Evolutionary conservation across 1,284 basidiomycete genomes (phyloP), one percentile per base, ranked within the genome.

Genomic region (Thecaphora thlaspeos): DNA sequence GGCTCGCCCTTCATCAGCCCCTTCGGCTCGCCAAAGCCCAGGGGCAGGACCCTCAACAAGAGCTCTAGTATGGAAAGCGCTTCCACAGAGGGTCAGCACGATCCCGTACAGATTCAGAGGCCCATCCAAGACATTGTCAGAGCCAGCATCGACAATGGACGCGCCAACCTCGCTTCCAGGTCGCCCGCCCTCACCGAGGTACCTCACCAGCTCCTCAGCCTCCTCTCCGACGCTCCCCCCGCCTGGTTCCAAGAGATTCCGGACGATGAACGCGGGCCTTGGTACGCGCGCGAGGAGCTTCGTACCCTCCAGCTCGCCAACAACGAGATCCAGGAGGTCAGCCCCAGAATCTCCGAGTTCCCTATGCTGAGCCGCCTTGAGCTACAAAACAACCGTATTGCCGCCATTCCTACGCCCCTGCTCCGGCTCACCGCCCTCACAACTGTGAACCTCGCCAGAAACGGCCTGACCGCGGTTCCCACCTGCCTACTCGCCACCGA

Each of bases 331-430:
- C 23, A 36, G 4, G 48, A 48, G 30, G 36, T 73, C 18, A 54
- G 66, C 42, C 60, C 66, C 32, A 57, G 61, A 36, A 40, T 76
- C n/a, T 56, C 48, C 19, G 48, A 59, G 23, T 73, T 76, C 19
- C 48, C 49, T 11, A 58, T 51, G 17, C 62, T 76, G 24, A 57
- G 55, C 19, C 53, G 64, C 21, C 57, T 76, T 22, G 72, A 76
- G 43, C 45, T 73, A 18, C 70, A 71, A 38, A 62, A 55, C 51
- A 76, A 76, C 42, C 55, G 47, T n/a, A 56, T 76, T 8, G 26
- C 54, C 14, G 10, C 39, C 22, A 51, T 74, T 15, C 73, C 73
- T 1, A 12, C 30, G 18, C 4, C 49, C n/a, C 18, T 73, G 22
- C 64, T 60, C 40, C 60, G 61, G 40, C 61, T 76, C 19, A 36